Conservation (phyloP, 2,329 filamentous ascomycete genomes). For the Ambrosiella beaveri region DNA sequence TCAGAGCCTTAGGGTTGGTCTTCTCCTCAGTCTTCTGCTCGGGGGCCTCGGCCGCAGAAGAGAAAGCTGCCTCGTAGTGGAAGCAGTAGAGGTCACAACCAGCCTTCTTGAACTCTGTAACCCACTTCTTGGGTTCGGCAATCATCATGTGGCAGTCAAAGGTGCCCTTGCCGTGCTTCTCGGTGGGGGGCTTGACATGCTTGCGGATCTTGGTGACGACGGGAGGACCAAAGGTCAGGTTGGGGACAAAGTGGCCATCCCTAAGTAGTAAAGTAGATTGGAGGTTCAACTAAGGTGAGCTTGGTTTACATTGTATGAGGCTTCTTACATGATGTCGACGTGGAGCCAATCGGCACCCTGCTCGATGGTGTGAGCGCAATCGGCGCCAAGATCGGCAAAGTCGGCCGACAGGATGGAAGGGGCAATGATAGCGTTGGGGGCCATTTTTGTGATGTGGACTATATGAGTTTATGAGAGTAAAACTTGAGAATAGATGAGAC, state of each 20-base stretch:
- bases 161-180: conserved; percentile 61
- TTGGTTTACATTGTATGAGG: not conserved
- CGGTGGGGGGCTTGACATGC: conserved; percentile 60
- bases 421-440: conserved; percentile 82
- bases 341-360: conserved; percentile 86
- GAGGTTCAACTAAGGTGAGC: not conserved
- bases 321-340: conserved; percentile 65
- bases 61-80: conserved; percentile 93
- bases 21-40: conserved; percentile 48
- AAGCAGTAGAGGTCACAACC: conserved; percentile 99
- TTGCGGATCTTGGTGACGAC: conserved; percentile 86
- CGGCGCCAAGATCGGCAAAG: conserved; percentile 74
- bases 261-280: conserved; percentile 26
- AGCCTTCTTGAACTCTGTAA: conserved; percentile 81
- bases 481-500: not conserved
- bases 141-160: conserved; percentile 99
- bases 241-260: conserved; percentile 98
- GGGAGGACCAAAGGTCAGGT: conserved; percentile 90
- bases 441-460: conserved; percentile 36
- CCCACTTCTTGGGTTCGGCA: conserved; percentile 97
- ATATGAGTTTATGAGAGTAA: not conserved
- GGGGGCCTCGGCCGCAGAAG: conserved; percentile 67
- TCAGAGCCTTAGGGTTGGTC: conserved; percentile 70
- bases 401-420: conserved; percentile 97
- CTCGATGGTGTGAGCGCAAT: conserved; percentile 71